A percentile compares a stretch with the other conserved stretches of the same genome.
phyloP scores from a whole-genome alignment of 2,329 filamentous ascomycete species.

The Talaromyces sp. region DNA sequence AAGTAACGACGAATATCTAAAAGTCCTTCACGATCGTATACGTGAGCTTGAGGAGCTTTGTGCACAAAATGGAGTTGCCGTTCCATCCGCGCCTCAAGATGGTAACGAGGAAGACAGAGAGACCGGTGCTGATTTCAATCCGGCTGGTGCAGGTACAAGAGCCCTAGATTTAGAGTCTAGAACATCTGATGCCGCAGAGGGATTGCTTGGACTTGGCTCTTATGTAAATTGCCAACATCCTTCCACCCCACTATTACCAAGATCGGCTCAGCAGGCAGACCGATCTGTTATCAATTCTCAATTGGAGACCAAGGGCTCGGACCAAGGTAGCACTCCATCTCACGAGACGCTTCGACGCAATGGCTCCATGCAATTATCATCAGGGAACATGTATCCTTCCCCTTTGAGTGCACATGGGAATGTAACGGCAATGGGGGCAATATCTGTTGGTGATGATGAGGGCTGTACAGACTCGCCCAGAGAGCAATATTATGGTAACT shows the following conservation, averaged over 20 bases:
- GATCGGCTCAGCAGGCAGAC: not conserved
- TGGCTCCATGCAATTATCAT: not conserved
- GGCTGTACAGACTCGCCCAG: slow-evolving; percentile 18
- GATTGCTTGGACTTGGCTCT: slow-evolving; percentile 20
- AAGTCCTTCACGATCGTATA: slow-evolving; percentile 30
- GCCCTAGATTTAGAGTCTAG: slow-evolving; percentile 16
- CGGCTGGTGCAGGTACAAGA: not conserved
- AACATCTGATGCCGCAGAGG: slow-evolving; percentile 23
- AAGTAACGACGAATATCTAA: slow-evolving; percentile 39
- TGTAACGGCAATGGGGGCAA: slow-evolving; percentile 45
- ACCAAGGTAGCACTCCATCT: not conserved
- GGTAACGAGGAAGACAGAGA: slow-evolving; percentile 1
- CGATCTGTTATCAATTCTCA: slow-evolving; percentile 2
- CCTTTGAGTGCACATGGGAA: slow-evolving; percentile 24
- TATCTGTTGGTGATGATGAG: slow-evolving; percentile 34
- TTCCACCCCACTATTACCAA: not conserved
- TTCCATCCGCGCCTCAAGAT: slow-evolving; percentile 11
- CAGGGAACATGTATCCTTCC: slow-evolving; percentile 12
- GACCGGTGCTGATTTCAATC: not conserved
- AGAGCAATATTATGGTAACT: slow-evolving; percentile 44
- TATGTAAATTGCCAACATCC: slow-evolving; percentile 1
- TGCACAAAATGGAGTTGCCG: slow-evolving; percentile 21
- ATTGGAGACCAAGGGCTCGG: not conserved
- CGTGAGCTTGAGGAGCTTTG: slow-evolving; percentile 31
- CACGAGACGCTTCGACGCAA: not conserved